Evolutionary conservation across 805 yeast genomes (phyloP), one percentile per base, ranked within the genome.

Genomic region (Candida hungchunana): DNA sequence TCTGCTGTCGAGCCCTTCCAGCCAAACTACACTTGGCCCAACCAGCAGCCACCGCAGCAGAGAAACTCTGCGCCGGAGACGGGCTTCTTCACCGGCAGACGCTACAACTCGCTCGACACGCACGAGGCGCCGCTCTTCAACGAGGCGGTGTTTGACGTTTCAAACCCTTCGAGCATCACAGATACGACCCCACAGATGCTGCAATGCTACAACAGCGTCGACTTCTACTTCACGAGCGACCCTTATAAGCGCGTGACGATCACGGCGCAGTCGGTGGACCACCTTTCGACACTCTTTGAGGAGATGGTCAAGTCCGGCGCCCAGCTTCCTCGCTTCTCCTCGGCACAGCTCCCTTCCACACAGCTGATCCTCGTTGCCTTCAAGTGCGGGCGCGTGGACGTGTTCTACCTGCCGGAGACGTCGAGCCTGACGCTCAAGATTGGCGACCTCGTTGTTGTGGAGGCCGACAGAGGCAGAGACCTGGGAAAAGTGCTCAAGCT

Each of bases 391-490:
- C 67, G 96, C 28, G 62, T 80, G 37, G 96, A 87, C 58, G 86
- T 85, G 7, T 86, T 82, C 51, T 77, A 75, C 52, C 59, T 79
- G 15, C 77, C 86, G 18, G 53, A 47, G 11, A 37, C 40, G 14
- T 43, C 48, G 10, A 19, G 42, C 1, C 29, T 52, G 37, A 59
- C 58, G 24, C 63, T 82, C 44, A 71, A 69, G 48, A 64, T 72
- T 35, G 71, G 75, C 40, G 93, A 84, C 56, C 63, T 84, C 53
- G 84, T 83, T 7, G 75, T 83, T 20, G 82, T 83, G 35, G 93
- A 84, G 57, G 94, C 93, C 34, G 94, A 84, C 55, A 68, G 93
- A 43, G 94, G 94, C 18, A 79, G 79, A 49, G 94, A 84, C 58
- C 60, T 84, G 47, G 93, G 81, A n/a, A 73, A 79, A 73, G 74